Evolutionary conservation across 2,329 filamentous ascomycete genomes (phyloP).

Genomic region (Cladophialophora exuberans): DNA sequence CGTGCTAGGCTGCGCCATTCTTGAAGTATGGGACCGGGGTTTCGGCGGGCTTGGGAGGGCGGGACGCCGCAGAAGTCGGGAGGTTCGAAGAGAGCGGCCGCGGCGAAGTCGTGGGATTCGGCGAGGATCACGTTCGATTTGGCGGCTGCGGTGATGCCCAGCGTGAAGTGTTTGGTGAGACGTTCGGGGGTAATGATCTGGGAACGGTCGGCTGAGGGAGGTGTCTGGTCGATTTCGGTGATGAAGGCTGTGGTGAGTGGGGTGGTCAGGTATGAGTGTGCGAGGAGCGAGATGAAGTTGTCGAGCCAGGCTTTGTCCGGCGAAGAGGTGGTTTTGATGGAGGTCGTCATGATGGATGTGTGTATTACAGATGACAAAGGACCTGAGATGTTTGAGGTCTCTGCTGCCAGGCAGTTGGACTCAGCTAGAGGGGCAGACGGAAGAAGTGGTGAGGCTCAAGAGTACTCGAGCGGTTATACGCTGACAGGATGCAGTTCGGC

Average conservation of each 20-base stretch:
- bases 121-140: conserved; percentile 29
- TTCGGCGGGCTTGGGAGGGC: conserved; percentile 30
- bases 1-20: conserved; percentile 29
- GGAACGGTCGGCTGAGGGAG: conserved; percentile 13
- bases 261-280: conserved; percentile 28
- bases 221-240: conserved; percentile 31
- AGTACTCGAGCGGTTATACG: too few relatives aligned
- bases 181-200: conserved; percentile 29
- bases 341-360: conserved; percentile 17
- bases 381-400: too few relatives aligned
- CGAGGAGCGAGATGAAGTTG: conserved; percentile 32
- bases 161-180: conserved; percentile 31
- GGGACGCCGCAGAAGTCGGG: conserved; percentile 34
- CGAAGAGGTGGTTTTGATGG: conserved; percentile 14
- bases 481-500: too few relatives aligned
- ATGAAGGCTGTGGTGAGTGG: conserved; percentile 34
- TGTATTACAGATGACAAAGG: neutral
- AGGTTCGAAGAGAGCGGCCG: conserved; percentile 33
- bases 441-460: neutral
- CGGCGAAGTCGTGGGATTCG: conserved; percentile 23
- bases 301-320: conserved; percentile 29
- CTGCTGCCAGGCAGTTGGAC: too few relatives aligned
- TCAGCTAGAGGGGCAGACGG: neutral
- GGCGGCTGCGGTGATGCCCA: conserved; percentile 32
- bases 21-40: conserved; percentile 32